These are phyloP conservation scores for Pseudopyrenochaeta lycopersici DNA, from an alignment of 2,329 filamentous ascomycete genomes.

Conservation along the genomic window DNA sequence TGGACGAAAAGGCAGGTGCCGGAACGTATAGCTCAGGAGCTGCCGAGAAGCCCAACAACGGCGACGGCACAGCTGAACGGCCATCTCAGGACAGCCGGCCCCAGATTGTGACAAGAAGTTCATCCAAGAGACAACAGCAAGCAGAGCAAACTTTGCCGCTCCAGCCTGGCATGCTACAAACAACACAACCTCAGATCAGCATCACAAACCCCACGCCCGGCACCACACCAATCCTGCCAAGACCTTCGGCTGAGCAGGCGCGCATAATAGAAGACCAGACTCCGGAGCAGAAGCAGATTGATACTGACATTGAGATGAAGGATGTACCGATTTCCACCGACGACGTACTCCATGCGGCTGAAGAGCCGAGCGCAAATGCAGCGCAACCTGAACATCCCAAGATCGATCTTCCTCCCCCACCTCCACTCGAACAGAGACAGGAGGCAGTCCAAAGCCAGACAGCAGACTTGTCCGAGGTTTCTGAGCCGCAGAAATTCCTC, in stretches of 20 bases:
- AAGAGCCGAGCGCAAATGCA: conserved; percentile 27
- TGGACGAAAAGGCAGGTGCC: conserved; percentile 54
- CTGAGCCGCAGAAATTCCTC: conserved; percentile 71
- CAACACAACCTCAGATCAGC: conserved; percentile 49
- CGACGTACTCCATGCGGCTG: conserved; percentile 56
- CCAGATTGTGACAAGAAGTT: conserved; percentile 41
- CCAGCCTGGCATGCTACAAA: conserved; percentile 45
- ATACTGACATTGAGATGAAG: conserved; percentile 70
- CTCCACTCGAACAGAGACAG: conserved; percentile 59
- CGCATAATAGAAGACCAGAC: conserved; percentile 60
- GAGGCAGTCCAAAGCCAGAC: conserved; percentile 49
- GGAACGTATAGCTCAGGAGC: conserved; percentile 32
- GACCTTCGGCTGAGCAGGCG: conserved; percentile 48
- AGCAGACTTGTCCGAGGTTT: conserved; percentile 52
- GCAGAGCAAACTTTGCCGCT: conserved; percentile 40
- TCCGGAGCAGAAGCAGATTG: conserved; percentile 56
- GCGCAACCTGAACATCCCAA: conserved; percentile 44
- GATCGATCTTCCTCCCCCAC: conserved; percentile 65
- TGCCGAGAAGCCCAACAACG: conserved; percentile 32
- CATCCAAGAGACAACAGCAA: conserved; percentile 45
- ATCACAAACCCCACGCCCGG: conserved; percentile 58
- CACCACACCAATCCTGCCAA: conserved; percentile 44
- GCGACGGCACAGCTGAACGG: conserved; percentile 32
- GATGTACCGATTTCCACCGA: conserved; percentile 65
- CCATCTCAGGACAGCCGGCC: conserved; percentile 32